Evolutionary conservation across 2,329 filamentous ascomycete genomes (phyloP), one percentile per base, ranked within the genome.

Genomic region (Bipolaris sorokiniana): DNA sequence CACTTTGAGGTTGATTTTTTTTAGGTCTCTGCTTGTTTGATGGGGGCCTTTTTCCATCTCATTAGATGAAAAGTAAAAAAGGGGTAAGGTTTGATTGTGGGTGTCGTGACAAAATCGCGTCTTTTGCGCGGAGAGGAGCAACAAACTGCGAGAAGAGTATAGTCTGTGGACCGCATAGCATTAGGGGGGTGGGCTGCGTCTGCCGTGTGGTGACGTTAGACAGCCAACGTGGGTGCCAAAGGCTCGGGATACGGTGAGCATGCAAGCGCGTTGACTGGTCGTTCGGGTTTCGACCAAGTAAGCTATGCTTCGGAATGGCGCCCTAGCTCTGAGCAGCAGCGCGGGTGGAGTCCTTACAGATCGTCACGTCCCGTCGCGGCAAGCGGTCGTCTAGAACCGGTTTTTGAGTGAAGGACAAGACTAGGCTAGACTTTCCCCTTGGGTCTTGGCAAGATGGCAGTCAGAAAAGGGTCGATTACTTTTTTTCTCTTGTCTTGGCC

Each of bases 321-420:
- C 63, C 57, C 56, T 55, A 15, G 47, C 48, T 44, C 40, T 53
- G 49, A 42, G 38, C 49, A 42, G 38, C 6, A 51, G 56, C 45
- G 48, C 53, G 31, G 58, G 51, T 45, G 40, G 47, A 50, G 28
- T 13, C 33, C n/a, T 57, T 52, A 59, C 47, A 58, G 53, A 71
- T 72, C 64, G 58, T 57, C 60, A 55, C 59, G 59, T 61, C 60
- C 65, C 66, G 68, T 63, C 47, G 54, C 67, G 65, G 64, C 65
- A 67, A 58, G 63, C 59, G 58, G 58, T 56, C 63, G 65, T 69
- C 63, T 66, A 67, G 66, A 70, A 70, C 61, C 46, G 61, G 61
- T 59, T 64, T 61, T 68, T 65, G 52, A 57, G n/a, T 13, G n/a
- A 9, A 28, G 34, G 64, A 63, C 51, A 62, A 54, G 36, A 40